Evolutionary conservation across 768 basidiomycete species (phyloP).

Genomic region (Trametes meyenii): DNA sequence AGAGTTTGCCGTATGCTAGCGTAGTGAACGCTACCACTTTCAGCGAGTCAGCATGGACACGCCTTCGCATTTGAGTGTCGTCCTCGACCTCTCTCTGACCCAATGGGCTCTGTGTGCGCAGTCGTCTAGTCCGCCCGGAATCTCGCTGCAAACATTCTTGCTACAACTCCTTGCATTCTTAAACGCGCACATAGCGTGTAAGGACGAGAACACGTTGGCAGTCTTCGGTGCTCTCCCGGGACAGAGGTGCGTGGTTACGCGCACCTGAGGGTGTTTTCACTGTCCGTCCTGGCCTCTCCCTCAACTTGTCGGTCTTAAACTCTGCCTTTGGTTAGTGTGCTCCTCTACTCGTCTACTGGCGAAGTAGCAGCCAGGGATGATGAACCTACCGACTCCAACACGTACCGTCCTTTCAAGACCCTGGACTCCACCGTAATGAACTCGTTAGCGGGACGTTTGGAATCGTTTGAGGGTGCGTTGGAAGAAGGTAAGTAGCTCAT

Average conservation of each 20-base stretch:
- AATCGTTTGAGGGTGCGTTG: conserved; percentile 48
- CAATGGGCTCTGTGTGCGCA: conserved; percentile 70
- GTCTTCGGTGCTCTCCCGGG: conserved; percentile 89
- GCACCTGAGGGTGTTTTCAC: background rate
- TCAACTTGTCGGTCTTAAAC: background rate
- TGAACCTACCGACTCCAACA: conserved; percentile 66
- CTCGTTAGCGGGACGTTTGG: conserved; percentile 65
- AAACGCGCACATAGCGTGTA: conserved; percentile 89
- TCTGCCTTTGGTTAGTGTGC: conserved; percentile 47
- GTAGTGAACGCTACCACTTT: too few species aligned
- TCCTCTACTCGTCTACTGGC: conserved; percentile 74
- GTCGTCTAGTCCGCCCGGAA: conserved; percentile 52
- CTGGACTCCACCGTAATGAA: conserved; percentile 69
- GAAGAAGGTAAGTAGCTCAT: conserved; percentile 50
- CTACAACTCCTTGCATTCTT: conserved; percentile 87
- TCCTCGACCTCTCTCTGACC: conserved; percentile 82
- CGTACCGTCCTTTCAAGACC: conserved; percentile 80
- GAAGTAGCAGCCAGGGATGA: conserved; percentile 44
- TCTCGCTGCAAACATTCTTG: conserved; percentile 74
- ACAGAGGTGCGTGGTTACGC: conserved; percentile 60
- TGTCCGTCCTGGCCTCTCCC: background rate
- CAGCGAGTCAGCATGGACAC: conserved; percentile 42
- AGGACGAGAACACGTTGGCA: conserved; percentile 90
- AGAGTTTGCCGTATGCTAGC: too few species aligned
- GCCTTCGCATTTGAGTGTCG: conserved; percentile 73